phyloP scores from a whole-genome alignment of 129 eudicot species.

The Logfia minima region DNA sequence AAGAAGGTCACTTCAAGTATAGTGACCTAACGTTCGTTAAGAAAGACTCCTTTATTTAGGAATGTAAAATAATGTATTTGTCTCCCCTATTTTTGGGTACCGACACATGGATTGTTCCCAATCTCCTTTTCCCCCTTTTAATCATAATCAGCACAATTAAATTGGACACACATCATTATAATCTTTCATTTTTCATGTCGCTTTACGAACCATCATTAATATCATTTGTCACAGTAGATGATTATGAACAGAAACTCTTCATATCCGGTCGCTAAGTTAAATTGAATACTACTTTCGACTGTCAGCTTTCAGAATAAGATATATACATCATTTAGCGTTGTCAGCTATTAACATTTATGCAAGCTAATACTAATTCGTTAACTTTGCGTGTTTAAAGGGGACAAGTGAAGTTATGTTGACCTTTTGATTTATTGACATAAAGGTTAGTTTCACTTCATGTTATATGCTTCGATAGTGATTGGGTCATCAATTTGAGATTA shows the following conservation, averaged over 20 bases:
- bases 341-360: too few relatives aligned
- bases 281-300: too few relatives aligned
- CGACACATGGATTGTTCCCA: conserved; percentile 38
- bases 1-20: neutral
- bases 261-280: too few relatives aligned
- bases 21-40: conserved; percentile 7
- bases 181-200: conserved; percentile 17
- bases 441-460: conserved; percentile 15
- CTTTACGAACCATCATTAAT: neutral
- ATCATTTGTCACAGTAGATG: too few relatives aligned
- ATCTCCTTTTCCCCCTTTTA: conserved; percentile 25
- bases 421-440: conserved; percentile 15
- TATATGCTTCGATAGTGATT: conserved; percentile 12
- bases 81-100: conserved; percentile 23
- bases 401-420: conserved; percentile 33
- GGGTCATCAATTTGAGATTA: conserved; percentile 27
- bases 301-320: too few relatives aligned
- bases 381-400: conserved; percentile 21
- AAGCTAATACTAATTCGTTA: neutral
- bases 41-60: conserved; percentile 23
- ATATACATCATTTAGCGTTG: too few relatives aligned
- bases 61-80: conserved; percentile 26
- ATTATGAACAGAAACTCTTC: too few relatives aligned
- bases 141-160: conserved; percentile 15
- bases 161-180: conserved; percentile 28